phyloP scores from a whole-genome alignment of 139 green algal genomes.

The Chlorella sp. region DNA sequence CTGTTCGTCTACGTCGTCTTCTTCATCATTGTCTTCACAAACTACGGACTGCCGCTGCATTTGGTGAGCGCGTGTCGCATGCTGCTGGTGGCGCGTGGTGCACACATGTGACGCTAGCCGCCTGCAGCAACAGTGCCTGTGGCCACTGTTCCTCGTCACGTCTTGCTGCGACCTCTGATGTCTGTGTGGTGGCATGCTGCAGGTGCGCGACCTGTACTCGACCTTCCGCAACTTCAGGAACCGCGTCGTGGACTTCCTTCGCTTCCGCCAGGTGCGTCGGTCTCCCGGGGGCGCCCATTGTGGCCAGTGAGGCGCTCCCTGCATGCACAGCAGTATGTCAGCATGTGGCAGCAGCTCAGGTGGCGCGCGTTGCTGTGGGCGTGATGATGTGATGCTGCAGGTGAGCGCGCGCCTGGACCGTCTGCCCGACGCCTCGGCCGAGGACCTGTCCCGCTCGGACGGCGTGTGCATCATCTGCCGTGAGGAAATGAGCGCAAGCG shows the following conservation, averaged over 20 bases:
- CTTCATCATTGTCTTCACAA: slow-evolving; percentile 93
- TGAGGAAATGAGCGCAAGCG: slow-evolving; percentile 28
- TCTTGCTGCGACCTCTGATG: no score
- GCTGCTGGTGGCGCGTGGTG: no score
- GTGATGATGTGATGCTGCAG: no score
- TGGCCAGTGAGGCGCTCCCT: background rate
- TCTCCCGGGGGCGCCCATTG: no score
- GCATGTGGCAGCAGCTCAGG: no score
- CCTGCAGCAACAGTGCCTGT: slow-evolving; percentile 2
- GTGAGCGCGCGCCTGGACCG: slow-evolving; percentile 90
- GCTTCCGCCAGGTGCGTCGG: slow-evolving; percentile 78
- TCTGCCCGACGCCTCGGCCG: slow-evolving; percentile 80
- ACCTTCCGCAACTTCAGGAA: slow-evolving; percentile 93
- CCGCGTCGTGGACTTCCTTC: slow-evolving; percentile 88
- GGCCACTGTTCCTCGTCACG: background rate
- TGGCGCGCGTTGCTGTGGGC: background rate
- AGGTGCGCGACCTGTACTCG: slow-evolving; percentile 90
- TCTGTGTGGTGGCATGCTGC: no score
- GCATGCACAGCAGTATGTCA: no score
- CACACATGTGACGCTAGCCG: background rate
- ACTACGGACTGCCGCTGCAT: slow-evolving; percentile 95
- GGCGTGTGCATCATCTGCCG: slow-evolving; percentile 95
- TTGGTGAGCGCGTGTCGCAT: slow-evolving; percentile 74
- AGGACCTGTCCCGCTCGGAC: slow-evolving; percentile 84
- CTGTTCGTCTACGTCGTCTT: slow-evolving; percentile 95